phyloP scores from a whole-genome alignment of 257 asterid species.

The Paraleonurus japonicus region DNA sequence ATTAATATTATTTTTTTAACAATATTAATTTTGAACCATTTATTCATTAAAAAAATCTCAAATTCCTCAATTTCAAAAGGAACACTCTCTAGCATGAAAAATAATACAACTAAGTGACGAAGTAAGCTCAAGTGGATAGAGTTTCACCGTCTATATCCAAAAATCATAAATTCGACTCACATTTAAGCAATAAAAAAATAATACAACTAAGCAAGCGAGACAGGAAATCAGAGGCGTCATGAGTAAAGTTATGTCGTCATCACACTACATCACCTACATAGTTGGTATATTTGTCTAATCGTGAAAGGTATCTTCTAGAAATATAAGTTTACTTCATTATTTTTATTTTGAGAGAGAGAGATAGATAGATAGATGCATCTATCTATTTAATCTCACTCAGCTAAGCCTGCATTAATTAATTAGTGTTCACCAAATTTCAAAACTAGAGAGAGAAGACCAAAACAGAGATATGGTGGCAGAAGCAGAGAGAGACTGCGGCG shows the following conservation, averaged over 20 bases:
- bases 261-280: background rate
- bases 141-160: too few species aligned
- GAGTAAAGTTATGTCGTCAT: background rate
- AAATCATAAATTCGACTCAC: too few species aligned
- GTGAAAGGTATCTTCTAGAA: background rate
- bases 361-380: too few species aligned
- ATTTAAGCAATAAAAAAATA: too few species aligned
- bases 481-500: slow-evolving; percentile 2
- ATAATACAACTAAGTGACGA: background rate
- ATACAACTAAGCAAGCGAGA: background rate
- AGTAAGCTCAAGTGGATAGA: too few species aligned
- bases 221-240: background rate
- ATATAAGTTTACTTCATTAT: background rate
- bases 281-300: background rate
- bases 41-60: too few species aligned
- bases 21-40: too few species aligned
- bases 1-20: too few species aligned
- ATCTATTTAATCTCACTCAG: slow-evolving; percentile 9
- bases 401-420: background rate
- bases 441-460: background rate
- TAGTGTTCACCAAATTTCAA: background rate
- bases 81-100: background rate
- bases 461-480: slow-evolving; percentile 17
- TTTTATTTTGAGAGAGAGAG: background rate
- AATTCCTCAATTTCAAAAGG: background rate